Base-by-base conservation (phyloP, 1,139 yeast species). In the Suhomyces coccinellae region DNA sequence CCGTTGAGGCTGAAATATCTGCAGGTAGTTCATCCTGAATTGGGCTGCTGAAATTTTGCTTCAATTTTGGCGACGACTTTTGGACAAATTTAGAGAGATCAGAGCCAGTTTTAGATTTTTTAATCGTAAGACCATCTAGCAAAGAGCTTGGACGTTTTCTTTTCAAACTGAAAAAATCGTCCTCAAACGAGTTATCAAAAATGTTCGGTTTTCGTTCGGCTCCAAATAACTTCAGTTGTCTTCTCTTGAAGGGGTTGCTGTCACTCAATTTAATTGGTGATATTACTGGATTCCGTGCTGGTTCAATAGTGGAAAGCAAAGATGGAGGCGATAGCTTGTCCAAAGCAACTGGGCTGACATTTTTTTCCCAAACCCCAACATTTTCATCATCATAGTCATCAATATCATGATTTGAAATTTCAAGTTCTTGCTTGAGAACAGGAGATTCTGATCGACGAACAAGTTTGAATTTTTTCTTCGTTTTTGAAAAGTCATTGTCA, bases 361-460 rank as follows among this genome's bases (percentile, higher is more conserved):
- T 54, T 22, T 46, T 49, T 38, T 68, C 73, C 42, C 66, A 52
- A 36, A 50, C 56, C 4, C 56, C 59, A 8, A 71, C 38, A 47
- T 71, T 66, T 3, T 56, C 56, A 41, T 68, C 76, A 8, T 62
- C 71, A 45, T 71, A 71, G 33, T 70, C 72, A 13, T 72, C 74
- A 9, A 67, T 50, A 33, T 69, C 65, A 29, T 69, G 71, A 36
- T 65, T 57, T 0, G 73, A 67, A 6, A 55, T 41, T 41, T 67
- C 71, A 17, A 57, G 51, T 5, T 59, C 49, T 3, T 56, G 56
- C 1, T 64, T 54, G 1, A 43, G 43, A 11, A 33, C 20, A 2
- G 49, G 46, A 4, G 49, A 42, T 3, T 41, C 22, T 3, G 48
- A 39, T 17, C 43, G 36, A 2, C 41, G 43, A 6, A 45, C 31